phyloP scores from a whole-genome alignment of 371 early-diverging fungal genomes.

The Mortierella sp. region DNA sequence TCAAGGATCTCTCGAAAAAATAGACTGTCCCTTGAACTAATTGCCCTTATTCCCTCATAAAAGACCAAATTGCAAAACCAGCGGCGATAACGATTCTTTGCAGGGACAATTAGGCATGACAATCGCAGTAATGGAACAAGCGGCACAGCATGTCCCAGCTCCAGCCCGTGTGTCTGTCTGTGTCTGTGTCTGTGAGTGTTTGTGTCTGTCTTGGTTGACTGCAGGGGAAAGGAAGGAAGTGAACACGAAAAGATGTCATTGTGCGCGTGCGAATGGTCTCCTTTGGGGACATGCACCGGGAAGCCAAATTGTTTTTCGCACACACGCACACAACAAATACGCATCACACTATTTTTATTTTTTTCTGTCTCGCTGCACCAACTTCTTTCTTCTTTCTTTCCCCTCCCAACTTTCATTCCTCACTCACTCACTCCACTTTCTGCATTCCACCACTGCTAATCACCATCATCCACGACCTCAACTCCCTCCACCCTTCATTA shows the following conservation, averaged over 20 bases:
- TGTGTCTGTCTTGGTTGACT: too few species aligned
- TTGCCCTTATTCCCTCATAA: too few species aligned
- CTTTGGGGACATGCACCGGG: conserved; percentile 8
- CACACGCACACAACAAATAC: background rate
- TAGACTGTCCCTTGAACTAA: background rate
- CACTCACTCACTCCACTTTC: background rate
- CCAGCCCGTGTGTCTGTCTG: too few species aligned
- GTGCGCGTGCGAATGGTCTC: conserved; percentile 2
- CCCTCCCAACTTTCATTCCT: background rate
- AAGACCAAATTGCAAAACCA: too few species aligned
- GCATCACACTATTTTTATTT: too few species aligned
- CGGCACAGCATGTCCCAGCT: too few species aligned
- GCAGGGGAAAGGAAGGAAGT: background rate
- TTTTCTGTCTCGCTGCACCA: background rate
- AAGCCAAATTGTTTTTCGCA: conserved; percentile 8
- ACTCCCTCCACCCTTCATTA: background rate
- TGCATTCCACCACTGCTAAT: background rate
- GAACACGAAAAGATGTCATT: background rate
- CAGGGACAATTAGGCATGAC: too few species aligned
- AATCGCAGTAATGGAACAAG: too few species aligned
- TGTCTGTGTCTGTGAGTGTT: too few species aligned
- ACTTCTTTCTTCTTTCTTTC: background rate
- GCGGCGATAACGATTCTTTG: too few species aligned
- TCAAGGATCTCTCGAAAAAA: conserved; percentile 34
- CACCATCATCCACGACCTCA: background rate